Percentiles rank a stretch among this genome's conserved stretches.
These are phyloP conservation scores for Boletus vinaceobasis DNA, from an alignment of 768 basidiomycete genomes.

Conservation along the genomic window DNA sequence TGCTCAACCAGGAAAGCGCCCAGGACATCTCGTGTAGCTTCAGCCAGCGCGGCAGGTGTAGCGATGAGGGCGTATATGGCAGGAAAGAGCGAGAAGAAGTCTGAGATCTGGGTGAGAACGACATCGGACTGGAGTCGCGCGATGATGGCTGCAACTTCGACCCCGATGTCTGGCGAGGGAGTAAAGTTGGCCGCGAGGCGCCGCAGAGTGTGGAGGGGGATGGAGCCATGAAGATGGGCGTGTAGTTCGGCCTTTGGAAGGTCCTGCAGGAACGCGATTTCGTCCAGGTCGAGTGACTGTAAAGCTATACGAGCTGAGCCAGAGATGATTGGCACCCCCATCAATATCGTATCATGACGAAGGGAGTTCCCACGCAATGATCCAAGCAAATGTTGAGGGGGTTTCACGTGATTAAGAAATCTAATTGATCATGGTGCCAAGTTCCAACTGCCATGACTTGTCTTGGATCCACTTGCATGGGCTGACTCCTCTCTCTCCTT, in stretches of 20 bases:
- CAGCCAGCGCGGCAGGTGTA: slow-evolving; percentile 49
- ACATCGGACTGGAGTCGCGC: slow-evolving; percentile 38
- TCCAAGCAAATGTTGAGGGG: too few relatives aligned
- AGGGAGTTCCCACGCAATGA: neutral
- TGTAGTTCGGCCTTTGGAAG: slow-evolving; percentile 85
- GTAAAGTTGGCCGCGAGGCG: slow-evolving; percentile 51
- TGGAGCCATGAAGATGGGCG: slow-evolving; percentile 83
- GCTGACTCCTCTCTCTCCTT: neutral
- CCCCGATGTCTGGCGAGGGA: slow-evolving; percentile 21
- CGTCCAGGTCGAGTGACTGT: slow-evolving; percentile 44
- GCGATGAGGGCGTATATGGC: slow-evolving; percentile 77
- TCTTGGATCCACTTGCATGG: neutral
- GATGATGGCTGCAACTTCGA: slow-evolving; percentile 45
- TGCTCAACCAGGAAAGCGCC: slow-evolving; percentile 47
- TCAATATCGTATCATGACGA: too few relatives aligned
- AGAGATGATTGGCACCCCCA: slow-evolving; percentile 4
- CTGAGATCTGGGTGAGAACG: slow-evolving; percentile 50
- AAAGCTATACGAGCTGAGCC: slow-evolving; percentile 49
- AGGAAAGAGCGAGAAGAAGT: slow-evolving; percentile 75
- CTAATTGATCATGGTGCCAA: neutral
- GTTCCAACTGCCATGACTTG: too few relatives aligned
- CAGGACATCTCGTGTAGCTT: slow-evolving; percentile 65
- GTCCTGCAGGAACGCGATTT: slow-evolving; percentile 55
- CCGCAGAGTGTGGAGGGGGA: slow-evolving; percentile 62
- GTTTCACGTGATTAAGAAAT: slow-evolving; percentile 13